These are phyloP conservation scores for Hypomontagnella monticulosa DNA, from an alignment of 495 filamentous ascomycete species.

Conservation along the genomic window DNA sequence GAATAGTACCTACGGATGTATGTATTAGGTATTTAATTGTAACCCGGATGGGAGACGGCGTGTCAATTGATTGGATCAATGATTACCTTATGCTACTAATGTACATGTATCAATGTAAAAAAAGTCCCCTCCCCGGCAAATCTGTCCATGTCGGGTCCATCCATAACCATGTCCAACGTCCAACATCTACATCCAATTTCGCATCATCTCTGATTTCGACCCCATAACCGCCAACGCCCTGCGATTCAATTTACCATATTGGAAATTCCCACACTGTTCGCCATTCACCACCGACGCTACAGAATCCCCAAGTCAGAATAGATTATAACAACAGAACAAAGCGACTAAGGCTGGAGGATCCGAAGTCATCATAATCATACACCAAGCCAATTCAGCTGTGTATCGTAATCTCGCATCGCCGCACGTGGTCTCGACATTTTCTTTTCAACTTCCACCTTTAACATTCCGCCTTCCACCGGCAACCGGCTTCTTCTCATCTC, in stretches of 20 bases:
- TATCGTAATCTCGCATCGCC: not conserved
- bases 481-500: not conserved
- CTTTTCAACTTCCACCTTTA: not conserved
- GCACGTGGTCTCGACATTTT: constrained; percentile 11
- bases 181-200: not conserved
- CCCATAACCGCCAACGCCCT: no score
- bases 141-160: constrained; percentile 29
- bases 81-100: no score
- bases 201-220: not conserved
- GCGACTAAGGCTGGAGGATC: no score
- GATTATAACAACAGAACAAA: no score
- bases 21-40: not conserved
- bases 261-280: no score
- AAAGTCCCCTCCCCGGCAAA: constrained; percentile 42
- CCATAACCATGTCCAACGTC: constrained; percentile 18
- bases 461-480: not conserved
- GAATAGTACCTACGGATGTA: no score
- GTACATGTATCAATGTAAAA: constrained; percentile 25
- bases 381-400: not conserved
- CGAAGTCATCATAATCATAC: not conserved
- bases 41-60: no score
- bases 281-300: no score
- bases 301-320: no score
- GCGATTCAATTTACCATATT: no score
- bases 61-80: no score